Evolutionary conservation across 1,284 basidiomycete species (phyloP), one percentile per base, ranked within the genome.

Genomic region (Pseudozyma hubeiensis): DNA sequence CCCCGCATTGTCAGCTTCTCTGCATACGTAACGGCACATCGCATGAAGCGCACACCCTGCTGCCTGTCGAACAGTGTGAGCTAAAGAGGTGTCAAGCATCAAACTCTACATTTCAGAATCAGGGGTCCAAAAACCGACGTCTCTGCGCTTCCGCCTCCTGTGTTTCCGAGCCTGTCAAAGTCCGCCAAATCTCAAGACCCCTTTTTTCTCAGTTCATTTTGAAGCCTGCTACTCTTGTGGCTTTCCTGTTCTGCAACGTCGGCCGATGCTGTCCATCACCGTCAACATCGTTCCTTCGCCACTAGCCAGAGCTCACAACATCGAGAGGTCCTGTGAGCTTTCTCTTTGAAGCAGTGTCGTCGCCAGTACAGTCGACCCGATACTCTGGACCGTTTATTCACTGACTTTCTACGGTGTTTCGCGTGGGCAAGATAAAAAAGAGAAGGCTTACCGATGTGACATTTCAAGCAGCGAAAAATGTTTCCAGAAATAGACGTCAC

Each of bases 131-230:
- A 41, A 24, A 7, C 5, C 19, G 13, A 44, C 1, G 34, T 44
- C 5, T 29, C 40, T 41, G 40, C 10, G 16, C 13, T 16, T 13
- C 40, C 16, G 11, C 10, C 10, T 14, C 14, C 35, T 37, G 35
- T 37, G 35, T 37, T 13, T 13, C 40, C 37, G 35, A 60, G 37
- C 33, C 58, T 60, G 58, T 60, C 58, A 53, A 60, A 53, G 37
- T 60, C 45, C 50, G 50, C 58, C 37, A 16, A 53, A 45, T n/a
- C 9, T 7, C 2, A 45, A 40, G 14, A 16, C 8, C 35, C 37
- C 17, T 16, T 14, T 50, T 14, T 24, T 48, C 14, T n/a, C 24
- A 1, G 1, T 24, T 19, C n/a, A 8, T 13, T 17, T 31, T 14
- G 13, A 24, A 24, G 24, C 24, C 24, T 24, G 24, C 24, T 24